These are phyloP conservation scores for Geosmithia putterillii DNA, from an alignment of 2,329 filamentous ascomycete genomes.

Conservation along the genomic window DNA sequence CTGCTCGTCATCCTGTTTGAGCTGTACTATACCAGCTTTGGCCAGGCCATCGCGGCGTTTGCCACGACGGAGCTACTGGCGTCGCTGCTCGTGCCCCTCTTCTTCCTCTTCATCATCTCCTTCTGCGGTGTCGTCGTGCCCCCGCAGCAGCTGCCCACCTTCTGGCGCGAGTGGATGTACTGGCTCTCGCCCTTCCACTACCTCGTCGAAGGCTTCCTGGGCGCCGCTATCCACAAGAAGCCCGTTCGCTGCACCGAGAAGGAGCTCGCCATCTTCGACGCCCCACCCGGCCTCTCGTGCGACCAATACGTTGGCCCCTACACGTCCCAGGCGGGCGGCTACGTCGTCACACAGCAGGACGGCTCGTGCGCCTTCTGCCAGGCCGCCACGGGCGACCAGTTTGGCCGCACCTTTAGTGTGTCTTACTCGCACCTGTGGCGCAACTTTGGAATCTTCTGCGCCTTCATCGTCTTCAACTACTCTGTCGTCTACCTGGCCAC, in stretches of 20 bases:
- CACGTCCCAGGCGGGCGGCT: constrained; percentile 42
- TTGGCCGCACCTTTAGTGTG: constrained; percentile 46
- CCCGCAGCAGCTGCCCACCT: constrained; percentile 40
- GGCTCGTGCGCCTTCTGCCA: constrained; percentile 55
- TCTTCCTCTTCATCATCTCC: constrained; percentile 57
- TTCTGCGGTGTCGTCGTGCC: constrained; percentile 64
- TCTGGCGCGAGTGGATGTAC: constrained; percentile 57
- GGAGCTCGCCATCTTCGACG: constrained; percentile 48
- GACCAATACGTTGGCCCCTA: constrained; percentile 43
- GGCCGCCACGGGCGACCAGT: constrained; percentile 47
- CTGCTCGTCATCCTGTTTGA: constrained; percentile 55
- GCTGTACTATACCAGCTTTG: constrained; percentile 51
- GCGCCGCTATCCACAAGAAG: constrained; percentile 38
- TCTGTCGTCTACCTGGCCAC: constrained; percentile 23
- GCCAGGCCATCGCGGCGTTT: constrained; percentile 55
- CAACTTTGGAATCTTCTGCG: constrained; percentile 52
- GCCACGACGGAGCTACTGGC: constrained; percentile 55
- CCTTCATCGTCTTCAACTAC: constrained; percentile 53
- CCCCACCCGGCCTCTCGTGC: constrained; percentile 49
- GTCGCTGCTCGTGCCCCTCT: constrained; percentile 52
- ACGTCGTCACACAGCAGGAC: constrained; percentile 37
- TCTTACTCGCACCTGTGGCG: constrained; percentile 51
- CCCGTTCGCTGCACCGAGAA: constrained; percentile 39
- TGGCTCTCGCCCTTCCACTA: constrained; percentile 58
- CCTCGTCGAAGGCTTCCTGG: constrained; percentile 49